Evolutionary conservation across 2,329 filamentous ascomycete genomes (phyloP), one percentile per base, ranked within the genome.

Genomic region (Endoconidiophora polonica): DNA sequence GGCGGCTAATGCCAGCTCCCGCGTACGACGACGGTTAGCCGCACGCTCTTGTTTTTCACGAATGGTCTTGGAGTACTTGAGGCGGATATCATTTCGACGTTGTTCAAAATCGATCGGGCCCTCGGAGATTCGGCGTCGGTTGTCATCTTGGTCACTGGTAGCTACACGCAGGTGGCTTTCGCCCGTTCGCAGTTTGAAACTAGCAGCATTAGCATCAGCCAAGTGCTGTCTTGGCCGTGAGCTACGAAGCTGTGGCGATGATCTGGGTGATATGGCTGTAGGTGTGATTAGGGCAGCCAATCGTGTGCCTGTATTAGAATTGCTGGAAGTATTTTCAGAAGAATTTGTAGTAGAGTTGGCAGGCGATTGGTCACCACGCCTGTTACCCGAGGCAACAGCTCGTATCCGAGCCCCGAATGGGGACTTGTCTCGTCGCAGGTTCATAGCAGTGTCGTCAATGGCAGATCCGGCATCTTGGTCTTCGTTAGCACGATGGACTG

Each of bases 81-180:
- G 77, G 57, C 88, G 82, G 58, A 94, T 93, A 54, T 80, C 79
- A 59, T 86, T 81, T 57, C 87, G 74, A 46, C 86, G 76, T 56
- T 85, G 83, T 53, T 83, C 86, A 61, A 93, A 91, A 63, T 94
- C 85, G 48, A 93, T 84, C 53, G 82, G 81, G 1, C 81, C 81
- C 52, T 88, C 67, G 1, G 74, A 74, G 47, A 77, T 68, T 58
- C 77, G 77, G 41, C 71, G 68, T 52, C 72, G 57, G 40, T 44
- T 54, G 20, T 53, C 51, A 18, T 55, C 53, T 10, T 26, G 23
- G 14, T 51, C 45, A 12, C 24, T 33, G 16, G 47, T 45, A 39
- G 38, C 39, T 23, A 53, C 39, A 16, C 47, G 51, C 33, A 46
- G 24, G 23, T 77, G 68, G 44, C 72, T 70, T 53, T 83, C 81